Conservation (phyloP, 768 basidiomycete genomes). For the Podaxis sp. region DNA sequence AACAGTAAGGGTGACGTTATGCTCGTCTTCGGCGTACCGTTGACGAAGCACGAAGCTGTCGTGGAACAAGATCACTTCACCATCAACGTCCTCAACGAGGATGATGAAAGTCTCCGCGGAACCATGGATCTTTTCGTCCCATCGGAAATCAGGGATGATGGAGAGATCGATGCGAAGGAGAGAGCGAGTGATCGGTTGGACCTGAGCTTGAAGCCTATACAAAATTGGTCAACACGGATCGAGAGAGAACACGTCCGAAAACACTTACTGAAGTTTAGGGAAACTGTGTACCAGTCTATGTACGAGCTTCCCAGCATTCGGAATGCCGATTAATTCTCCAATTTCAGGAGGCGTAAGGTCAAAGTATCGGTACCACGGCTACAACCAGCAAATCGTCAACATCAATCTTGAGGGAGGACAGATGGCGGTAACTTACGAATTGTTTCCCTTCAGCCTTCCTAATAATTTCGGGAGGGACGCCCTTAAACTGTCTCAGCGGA, state of each 20-base stretch:
- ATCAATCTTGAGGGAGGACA: not conserved
- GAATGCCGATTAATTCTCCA: slow-evolving; percentile 91
- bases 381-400: not conserved
- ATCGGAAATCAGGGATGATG: slow-evolving; percentile 96
- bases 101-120: slow-evolving; percentile 88
- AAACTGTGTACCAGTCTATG: slow-evolving; percentile 94
- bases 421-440: slow-evolving; percentile 56
- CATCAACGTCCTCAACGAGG: slow-evolving; percentile 95
- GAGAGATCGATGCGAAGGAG: slow-evolving; percentile 90
- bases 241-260: not conserved
- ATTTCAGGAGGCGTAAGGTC: slow-evolving; percentile 90
- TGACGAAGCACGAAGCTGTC: slow-evolving; percentile 91
- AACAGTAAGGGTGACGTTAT: slow-evolving; percentile 90
- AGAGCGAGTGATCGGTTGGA: slow-evolving; percentile 93
- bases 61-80: slow-evolving; percentile 93
- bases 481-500: slow-evolving; percentile 92
- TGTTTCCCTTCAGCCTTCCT: slow-evolving; percentile 95
- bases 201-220: slow-evolving; percentile 82
- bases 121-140: slow-evolving; percentile 95
- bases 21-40: slow-evolving; percentile 89
- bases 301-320: slow-evolving; percentile 88
- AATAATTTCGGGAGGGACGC: slow-evolving; percentile 80
- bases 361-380: slow-evolving; percentile 98
- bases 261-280: slow-evolving; percentile 82
- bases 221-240: not conserved